Evolutionary conservation across 2,329 filamentous ascomycete genomes (phyloP).

Genomic region (Dactylella cylindrospora): DNA sequence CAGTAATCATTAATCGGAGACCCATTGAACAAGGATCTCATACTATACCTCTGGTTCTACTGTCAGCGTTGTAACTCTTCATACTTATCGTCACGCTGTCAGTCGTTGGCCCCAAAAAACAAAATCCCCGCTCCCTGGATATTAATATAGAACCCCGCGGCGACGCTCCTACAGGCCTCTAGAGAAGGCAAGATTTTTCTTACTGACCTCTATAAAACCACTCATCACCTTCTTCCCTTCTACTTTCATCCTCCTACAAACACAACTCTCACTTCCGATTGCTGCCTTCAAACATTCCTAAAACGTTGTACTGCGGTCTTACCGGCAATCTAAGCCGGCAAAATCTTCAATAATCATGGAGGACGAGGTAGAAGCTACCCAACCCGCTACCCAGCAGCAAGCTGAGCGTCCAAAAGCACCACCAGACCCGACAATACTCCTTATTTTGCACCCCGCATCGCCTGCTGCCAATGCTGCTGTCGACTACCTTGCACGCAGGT

Average conservation of each 20-base stretch:
- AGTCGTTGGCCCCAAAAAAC: conserved; percentile 2
- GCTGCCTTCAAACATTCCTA: not conserved
- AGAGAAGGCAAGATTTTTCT: conserved; percentile 13
- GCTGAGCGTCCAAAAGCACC: conserved; percentile 45
- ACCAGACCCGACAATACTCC: conserved; percentile 45
- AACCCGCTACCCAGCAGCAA: conserved; percentile 47
- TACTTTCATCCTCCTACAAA: conserved; percentile 15
- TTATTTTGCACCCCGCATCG: conserved; percentile 47
- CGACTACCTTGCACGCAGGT: conserved; percentile 41
- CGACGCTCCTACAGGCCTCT: conserved; percentile 14
- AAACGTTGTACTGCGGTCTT: too few relatives aligned
- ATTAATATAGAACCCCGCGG: conserved; percentile 1
- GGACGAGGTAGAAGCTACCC: conserved; percentile 47
- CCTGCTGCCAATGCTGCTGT: conserved; percentile 47
- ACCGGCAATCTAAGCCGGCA: not conserved
- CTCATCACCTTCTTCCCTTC: conserved; percentile 1
- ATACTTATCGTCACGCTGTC: conserved; percentile 3
- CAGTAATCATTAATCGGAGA: conserved; percentile 12
- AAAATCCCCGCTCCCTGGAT: conserved; percentile 8
- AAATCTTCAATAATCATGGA: conserved; percentile 18
- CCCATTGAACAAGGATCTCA: too few relatives aligned
- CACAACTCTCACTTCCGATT: not conserved
- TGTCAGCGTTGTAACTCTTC: too few relatives aligned
- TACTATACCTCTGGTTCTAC: not conserved
- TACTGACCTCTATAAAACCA: too few relatives aligned